A percentile compares a stretch with the other conserved stretches of the same genome.
Conservation (phyloP, 331 rosid genomes). For the Malus hybrid region DNA sequence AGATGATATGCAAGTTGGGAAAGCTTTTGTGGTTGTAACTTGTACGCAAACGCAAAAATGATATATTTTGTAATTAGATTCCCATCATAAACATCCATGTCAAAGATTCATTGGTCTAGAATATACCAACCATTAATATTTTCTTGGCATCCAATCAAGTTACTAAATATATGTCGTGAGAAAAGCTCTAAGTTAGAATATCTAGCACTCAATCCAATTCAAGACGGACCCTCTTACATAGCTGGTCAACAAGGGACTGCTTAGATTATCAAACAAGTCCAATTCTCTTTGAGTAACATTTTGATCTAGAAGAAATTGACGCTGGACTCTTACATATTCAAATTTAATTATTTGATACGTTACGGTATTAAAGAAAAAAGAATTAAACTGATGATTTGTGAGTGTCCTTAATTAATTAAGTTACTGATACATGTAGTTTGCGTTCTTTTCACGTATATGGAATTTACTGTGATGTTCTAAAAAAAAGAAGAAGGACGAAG, state of each 20-base stretch:
- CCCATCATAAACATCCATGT: neutral
- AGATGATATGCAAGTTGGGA: neutral
- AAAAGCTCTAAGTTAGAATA: neutral
- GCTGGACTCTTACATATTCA: neutral
- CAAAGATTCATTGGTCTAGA: neutral
- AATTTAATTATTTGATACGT: too few species aligned
- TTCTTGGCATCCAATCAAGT: neutral
- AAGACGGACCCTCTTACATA: neutral
- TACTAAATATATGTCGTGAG: neutral
- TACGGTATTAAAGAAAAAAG: too few species aligned
- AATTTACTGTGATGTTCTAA: too few species aligned
- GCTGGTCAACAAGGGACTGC: neutral
- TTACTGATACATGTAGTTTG: too few species aligned
- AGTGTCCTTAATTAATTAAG: too few species aligned
- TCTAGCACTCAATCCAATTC: neutral
- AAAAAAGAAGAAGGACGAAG: neutral
- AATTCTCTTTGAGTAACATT: neutral
- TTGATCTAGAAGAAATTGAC: neutral
- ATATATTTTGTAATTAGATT: neutral
- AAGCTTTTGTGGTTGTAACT: conserved; percentile 13
- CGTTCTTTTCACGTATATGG: too few species aligned
- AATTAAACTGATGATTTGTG: too few species aligned
- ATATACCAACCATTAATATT: neutral
- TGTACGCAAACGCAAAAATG: neutral
- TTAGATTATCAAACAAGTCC: neutral